Conservation (phyloP, 257 asterid genomes). For the Marsdenia floribunda region DNA sequence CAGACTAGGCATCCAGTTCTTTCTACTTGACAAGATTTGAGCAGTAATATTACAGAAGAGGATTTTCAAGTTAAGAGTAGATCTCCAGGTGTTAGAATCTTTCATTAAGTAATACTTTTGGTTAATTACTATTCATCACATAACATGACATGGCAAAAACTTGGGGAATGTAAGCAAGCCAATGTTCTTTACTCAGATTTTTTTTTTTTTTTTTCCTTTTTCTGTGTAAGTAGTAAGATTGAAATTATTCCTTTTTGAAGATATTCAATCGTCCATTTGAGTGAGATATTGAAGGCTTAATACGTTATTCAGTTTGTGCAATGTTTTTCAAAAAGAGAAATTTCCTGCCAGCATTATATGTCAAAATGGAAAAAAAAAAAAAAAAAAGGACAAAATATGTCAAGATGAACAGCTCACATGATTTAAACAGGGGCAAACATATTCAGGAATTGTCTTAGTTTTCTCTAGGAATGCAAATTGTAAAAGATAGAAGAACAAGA, state of each 20-base stretch:
- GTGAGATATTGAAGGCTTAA: background rate
- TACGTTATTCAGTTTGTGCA: background rate
- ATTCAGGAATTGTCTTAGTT: background rate
- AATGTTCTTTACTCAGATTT: background rate
- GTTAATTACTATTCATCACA: background rate
- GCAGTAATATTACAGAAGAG: background rate
- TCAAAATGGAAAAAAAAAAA: background rate
- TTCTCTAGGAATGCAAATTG: background rate
- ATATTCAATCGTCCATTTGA: background rate
- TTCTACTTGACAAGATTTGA: background rate
- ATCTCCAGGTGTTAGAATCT: background rate
- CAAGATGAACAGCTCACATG: background rate
- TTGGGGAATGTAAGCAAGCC: background rate
- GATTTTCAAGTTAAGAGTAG: background rate
- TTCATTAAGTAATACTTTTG: background rate
- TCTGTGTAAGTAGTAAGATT: too few relatives aligned
- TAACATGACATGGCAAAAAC: background rate
- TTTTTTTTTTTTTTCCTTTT: too few relatives aligned
- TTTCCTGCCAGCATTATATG: background rate
- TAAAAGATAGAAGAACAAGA: slow-evolving; percentile 16
- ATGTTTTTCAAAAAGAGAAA: background rate
- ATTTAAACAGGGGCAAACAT: background rate
- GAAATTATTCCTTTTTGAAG: background rate
- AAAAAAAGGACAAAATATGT: background rate
- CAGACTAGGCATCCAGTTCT: background rate